Conservation (phyloP, 176 grass and related monocot species). For the Triticum timopheevii region DNA sequence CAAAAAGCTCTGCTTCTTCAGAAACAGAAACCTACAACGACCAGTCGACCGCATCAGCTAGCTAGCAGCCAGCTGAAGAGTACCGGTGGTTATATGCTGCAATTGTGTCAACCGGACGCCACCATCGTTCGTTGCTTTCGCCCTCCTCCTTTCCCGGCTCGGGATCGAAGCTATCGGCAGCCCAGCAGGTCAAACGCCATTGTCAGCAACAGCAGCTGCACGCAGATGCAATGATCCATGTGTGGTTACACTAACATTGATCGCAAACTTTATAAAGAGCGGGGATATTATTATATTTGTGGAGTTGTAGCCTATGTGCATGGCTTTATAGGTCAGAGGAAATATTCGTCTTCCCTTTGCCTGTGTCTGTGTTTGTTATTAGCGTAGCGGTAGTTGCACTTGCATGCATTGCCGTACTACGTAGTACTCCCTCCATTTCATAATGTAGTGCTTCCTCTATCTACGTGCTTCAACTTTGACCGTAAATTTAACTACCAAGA, state of each 20-base stretch:
- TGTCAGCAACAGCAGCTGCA: constrained; percentile 37
- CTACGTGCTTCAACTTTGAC: no score
- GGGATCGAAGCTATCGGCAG: background rate
- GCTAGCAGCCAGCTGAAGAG: constrained; percentile 43
- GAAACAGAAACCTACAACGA: background rate
- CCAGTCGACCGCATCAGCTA: background rate
- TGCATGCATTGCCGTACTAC: no score
- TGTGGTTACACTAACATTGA: background rate
- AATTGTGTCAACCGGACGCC: constrained; percentile 34
- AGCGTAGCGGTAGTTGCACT: background rate
- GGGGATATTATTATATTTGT: background rate
- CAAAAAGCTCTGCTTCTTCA: background rate
- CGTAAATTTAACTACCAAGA: no score
- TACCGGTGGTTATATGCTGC: background rate
- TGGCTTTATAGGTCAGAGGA: background rate
- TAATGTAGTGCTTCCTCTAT: no score
- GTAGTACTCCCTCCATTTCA: no score
- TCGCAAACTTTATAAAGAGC: background rate
- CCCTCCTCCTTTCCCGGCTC: constrained; percentile 29
- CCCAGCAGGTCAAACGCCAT: constrained; percentile 29
- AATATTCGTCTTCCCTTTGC: background rate
- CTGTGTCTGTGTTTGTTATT: background rate
- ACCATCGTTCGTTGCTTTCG: constrained; percentile 7
- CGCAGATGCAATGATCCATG: background rate
- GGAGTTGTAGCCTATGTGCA: background rate